Percentiles rank a stretch among this genome's conserved stretches.
These are phyloP conservation scores for Periconia macrospinosa DNA, from an alignment of 2,329 filamentous ascomycete species.

Conservation along the genomic window DNA sequence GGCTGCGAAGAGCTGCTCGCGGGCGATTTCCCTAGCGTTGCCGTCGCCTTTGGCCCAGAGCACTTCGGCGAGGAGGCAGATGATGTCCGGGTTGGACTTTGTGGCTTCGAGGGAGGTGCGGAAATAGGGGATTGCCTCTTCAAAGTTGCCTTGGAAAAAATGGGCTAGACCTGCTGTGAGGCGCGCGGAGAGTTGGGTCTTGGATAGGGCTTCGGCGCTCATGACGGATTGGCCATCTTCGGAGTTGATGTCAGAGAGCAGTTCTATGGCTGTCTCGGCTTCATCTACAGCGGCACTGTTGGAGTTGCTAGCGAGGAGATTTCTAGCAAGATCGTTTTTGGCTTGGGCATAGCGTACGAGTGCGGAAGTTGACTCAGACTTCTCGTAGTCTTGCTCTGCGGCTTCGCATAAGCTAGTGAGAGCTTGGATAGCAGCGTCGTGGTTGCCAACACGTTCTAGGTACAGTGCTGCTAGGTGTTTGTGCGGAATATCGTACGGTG, in stretches of 20 bases:
- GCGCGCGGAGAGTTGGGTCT: constrained; percentile 79
- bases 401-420: constrained; percentile 68
- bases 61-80: constrained; percentile 86
- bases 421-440: constrained; percentile 62
- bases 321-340: constrained; percentile 84
- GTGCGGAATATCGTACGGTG: constrained; percentile 70
- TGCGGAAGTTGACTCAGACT: constrained; percentile 73
- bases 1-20: constrained; percentile 77
- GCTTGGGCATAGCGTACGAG: constrained; percentile 79
- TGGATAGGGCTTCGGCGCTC: constrained; percentile 64
- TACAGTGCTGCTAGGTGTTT: constrained; percentile 79
- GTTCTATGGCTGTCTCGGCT: constrained; percentile 76
- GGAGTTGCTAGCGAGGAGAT: constrained; percentile 69
- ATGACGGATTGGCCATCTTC: constrained; percentile 54
- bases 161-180: constrained; percentile 82
- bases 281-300: constrained; percentile 74
- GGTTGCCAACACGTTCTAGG: constrained; percentile 76
- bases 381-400: constrained; percentile 82
- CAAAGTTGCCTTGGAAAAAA: constrained; percentile 69
- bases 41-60: constrained; percentile 86
- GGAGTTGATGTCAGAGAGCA: constrained; percentile 70
- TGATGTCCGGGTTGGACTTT: constrained; percentile 74
- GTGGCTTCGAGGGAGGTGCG: constrained; percentile 78
- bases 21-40: constrained; percentile 72
- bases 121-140: constrained; percentile 77